Evolutionary conservation across 1,284 basidiomycete genomes (phyloP).

Genomic region (Schizophyllum amplum): DNA sequence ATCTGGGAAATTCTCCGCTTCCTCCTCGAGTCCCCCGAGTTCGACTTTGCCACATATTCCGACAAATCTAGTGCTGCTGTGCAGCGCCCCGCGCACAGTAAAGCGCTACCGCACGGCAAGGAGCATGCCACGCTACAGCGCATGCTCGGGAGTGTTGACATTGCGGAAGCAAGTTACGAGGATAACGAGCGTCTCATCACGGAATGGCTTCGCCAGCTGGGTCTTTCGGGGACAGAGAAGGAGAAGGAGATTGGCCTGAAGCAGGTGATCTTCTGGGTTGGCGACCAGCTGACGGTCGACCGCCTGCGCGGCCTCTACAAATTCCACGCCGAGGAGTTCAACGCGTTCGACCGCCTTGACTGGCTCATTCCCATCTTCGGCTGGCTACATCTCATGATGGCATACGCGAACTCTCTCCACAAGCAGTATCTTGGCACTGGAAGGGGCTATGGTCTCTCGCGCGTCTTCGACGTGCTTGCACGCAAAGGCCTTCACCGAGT

Average conservation of each 20-base stretch:
- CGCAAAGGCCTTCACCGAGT: conserved; percentile 17
- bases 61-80: conserved; percentile 12
- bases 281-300: conserved; percentile 26
- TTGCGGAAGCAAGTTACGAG: conserved; percentile 29
- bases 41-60: conserved; percentile 17
- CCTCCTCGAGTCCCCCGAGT: conserved; percentile 18
- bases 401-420: conserved; percentile 23
- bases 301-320: conserved; percentile 19
- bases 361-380: conserved; percentile 21
- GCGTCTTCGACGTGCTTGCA: conserved; percentile 19
- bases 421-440: conserved; percentile 24
- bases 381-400: conserved; percentile 28
- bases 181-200: conserved; percentile 21
- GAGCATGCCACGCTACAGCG: conserved; percentile 22
- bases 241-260: conserved; percentile 12
- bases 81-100: conserved; percentile 16
- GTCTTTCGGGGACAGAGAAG: conserved; percentile 9
- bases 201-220: conserved; percentile 22
- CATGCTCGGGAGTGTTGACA: conserved; percentile 24
- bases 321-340: conserved; percentile 23
- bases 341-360: conserved; percentile 26
- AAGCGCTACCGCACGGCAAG: conserved; percentile 18
- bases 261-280: conserved; percentile 19
- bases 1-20: conserved; percentile 15
- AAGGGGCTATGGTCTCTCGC: conserved; percentile 18